A percentile compares a stretch with the other conserved stretches of the same genome.
Evolutionary conservation across 2,329 filamentous ascomycete species (phyloP).

Genomic region (Lachnellula suecica): DNA sequence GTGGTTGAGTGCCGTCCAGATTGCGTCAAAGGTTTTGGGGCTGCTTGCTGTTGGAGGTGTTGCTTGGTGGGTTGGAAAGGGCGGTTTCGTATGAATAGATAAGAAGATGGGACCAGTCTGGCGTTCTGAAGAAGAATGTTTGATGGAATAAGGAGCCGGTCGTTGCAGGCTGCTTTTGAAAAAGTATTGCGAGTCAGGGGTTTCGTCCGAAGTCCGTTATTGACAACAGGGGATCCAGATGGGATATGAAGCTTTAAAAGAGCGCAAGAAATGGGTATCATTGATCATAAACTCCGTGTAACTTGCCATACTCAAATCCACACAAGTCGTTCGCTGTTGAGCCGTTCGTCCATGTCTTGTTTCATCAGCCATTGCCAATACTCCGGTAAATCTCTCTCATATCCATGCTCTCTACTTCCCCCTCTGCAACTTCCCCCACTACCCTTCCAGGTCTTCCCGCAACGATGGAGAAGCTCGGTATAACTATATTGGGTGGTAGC

Average conservation of each 20-base stretch:
- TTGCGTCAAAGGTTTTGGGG: slow-evolving; percentile 8
- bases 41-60: slow-evolving; percentile 5
- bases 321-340: not conserved
- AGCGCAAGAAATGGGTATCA: slow-evolving; percentile 13
- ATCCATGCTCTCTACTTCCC: slow-evolving; percentile 64
- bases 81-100: no score
- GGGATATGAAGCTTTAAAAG: not conserved
- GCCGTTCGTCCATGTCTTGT: not conserved
- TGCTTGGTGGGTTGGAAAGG: slow-evolving; percentile 6
- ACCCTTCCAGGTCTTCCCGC: slow-evolving; percentile 78
- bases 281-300: not conserved
- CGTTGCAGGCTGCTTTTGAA: no score
- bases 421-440: slow-evolving; percentile 77
- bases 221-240: not conserved
- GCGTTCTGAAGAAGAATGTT: no score
- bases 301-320: not conserved
- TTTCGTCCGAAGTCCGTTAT: not conserved
- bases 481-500: slow-evolving; percentile 84
- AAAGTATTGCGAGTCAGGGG: no score
- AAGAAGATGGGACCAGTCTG: no score
- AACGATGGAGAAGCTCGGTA: slow-evolving; percentile 91
- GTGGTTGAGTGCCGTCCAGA: slow-evolving; percentile 16
- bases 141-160: no score
- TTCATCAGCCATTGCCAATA: slow-evolving; percentile 48
- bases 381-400: slow-evolving; percentile 63